Base-by-base conservation (phyloP, 106 monocot species). In the Dendrobium huoshanense region DNA sequence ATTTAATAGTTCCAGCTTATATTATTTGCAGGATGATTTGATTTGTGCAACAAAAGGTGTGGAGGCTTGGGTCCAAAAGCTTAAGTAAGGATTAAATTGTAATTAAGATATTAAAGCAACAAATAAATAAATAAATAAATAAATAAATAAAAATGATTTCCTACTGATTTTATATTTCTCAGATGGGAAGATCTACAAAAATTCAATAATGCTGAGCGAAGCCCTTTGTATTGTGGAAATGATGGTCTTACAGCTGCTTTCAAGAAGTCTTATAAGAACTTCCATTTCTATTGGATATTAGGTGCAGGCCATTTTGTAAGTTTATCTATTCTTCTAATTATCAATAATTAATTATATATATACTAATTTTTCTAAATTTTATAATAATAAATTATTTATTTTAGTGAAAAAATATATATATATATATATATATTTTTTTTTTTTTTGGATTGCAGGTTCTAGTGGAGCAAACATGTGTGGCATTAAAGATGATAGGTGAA, bases 221-320 rank as follows among this genome's bases (percentile, higher is more conserved):
- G 48, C 2, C 84, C 95, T 64, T 48, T 95, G 17, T 87, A 87
- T 76, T 95, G 95, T 73, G 79, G 70, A 54, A 45, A 24, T 2
- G 83, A 65, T 15, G 77, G 49, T 17, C 61, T 42, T 9, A 95
- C 95, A 0, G 90, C 83, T 70, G 95, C 80, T 0, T 95, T 92
- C 41, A n/a, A 68, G 45, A 90, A 84, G 72, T 89, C 88, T 1
- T 89, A 87, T 70, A 61, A 67, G 40, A 95, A 95, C 83, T 75
- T 95, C 7, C 87, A 90, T 51, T 95, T 92, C 84, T 95, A 95
- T 80, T 95, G 92, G 95, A 92, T 95, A 48, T 73, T 95, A 18
- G 88, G 85, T 75, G 92, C 95, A 24, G 95, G 92, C 16, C 95
- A 95, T 58, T 95, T 95, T 81, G 95, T 95, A 83, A 92, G 92